Base-by-base conservation (phyloP, 495 filamentous ascomycete species). In the Podospora sp. region DNA sequence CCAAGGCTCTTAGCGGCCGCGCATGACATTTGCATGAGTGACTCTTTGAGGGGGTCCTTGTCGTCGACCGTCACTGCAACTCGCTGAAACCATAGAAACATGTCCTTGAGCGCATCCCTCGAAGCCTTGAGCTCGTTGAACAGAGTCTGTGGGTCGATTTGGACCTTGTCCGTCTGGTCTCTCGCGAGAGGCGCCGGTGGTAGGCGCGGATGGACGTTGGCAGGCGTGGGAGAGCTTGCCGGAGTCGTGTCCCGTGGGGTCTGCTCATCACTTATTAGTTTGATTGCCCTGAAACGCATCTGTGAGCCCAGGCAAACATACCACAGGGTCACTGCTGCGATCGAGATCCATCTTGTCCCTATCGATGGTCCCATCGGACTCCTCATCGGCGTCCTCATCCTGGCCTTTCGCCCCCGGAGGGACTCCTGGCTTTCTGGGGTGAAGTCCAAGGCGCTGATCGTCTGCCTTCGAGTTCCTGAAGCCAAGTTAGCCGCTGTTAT, bases 21-120 rank as follows among this genome's bases (percentile, higher is more conserved):
- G 9, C 25, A 33, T 1, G 56, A 59, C 56, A 59, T 59, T 8
- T 33, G 16, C 16, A 33, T 3, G 7, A 59, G 26, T 1, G 56
- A n/a, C 26, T 59, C 26, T 22, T 59, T 59, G 8, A 59, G 24
- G 1, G 56, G 56, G 56, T 59, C 56, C 8, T 20, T n/a, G 2
- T 59, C 56, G 26, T 59, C 25, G 3, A 59, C 5, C 3, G 56
- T 35, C 5, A 33, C 27, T 3, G 25, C 22, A 5, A 25, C 26
- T 6, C 26, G 22, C 56, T 59, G 56, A 18, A 59, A 59, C 56
- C 56, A 59, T 2, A 59, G 11, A 26, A 59, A 59, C 24, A 33
- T 14, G 3, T 59, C 56, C n/a, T 6, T 59, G 4, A 59, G 4
- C 1, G 56, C 24, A 6, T 33, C 25, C n/a, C 56, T 27, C 2